Evolutionary conservation across 2,329 filamentous ascomycete species (phyloP).

Genomic region (Alternaria longipes): DNA sequence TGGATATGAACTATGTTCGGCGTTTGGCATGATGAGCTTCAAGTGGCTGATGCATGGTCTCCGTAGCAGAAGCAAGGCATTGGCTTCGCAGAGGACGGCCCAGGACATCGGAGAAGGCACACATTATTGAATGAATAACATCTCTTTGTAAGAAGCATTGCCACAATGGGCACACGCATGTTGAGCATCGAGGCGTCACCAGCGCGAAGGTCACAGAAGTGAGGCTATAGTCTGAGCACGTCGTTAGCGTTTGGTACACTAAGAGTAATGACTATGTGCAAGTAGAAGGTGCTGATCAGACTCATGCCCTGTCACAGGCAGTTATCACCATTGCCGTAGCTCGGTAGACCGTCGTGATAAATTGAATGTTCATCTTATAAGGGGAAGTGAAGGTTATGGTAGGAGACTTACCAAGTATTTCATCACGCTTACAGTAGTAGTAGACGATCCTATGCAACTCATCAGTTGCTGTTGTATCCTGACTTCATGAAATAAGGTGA

Average conservation of each 20-base stretch:
- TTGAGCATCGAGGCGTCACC: neutral
- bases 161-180: neutral
- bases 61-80: neutral
- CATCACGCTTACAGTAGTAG: neutral
- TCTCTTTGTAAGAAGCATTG: neutral
- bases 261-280: neutral
- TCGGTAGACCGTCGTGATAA: slow-evolving; percentile 91
- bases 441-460: slow-evolving; percentile 9
- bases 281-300: slow-evolving; percentile 37
- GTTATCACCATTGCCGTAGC: slow-evolving; percentile 80
- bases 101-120: neutral
- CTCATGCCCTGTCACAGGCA: slow-evolving; percentile 76
- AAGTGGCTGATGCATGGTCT: neutral
- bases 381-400: neutral
- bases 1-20: neutral
- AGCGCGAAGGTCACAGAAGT: neutral
- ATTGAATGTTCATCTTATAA: slow-evolving; percentile 54
- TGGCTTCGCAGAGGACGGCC: neutral
- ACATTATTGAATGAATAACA: neutral
- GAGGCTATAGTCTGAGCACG: neutral
- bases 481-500: slow-evolving; percentile 4
- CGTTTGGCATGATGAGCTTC: neutral
- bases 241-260: slow-evolving; percentile 16
- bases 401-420: slow-evolving; percentile 1
- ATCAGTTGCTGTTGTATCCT: slow-evolving; percentile 16